Conservation (phyloP, 2,329 filamentous ascomycete genomes). For the Cadophora sp. region DNA sequence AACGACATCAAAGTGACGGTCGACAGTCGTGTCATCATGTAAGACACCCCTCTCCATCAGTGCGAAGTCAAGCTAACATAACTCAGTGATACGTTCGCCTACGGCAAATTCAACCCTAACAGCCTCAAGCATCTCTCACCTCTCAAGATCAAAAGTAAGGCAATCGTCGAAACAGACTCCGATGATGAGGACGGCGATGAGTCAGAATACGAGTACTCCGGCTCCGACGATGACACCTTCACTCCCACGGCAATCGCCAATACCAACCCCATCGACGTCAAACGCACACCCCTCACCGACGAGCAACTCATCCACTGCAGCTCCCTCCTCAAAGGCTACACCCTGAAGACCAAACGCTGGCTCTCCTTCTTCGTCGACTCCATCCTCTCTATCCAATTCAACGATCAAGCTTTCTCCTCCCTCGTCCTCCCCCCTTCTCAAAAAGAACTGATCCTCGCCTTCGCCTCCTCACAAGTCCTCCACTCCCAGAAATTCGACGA, state of each 20-base stretch:
- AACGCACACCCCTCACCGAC: constrained; percentile 44
- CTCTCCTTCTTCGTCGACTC: constrained; percentile 57
- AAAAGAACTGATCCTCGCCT: constrained; percentile 58
- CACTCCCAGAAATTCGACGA: constrained; percentile 54
- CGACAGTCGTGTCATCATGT: constrained; percentile 36
- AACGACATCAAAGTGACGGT: constrained; percentile 33
- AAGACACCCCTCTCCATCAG: not conserved
- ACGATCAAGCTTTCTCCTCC: constrained; percentile 54
- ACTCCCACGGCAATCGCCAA: not conserved
- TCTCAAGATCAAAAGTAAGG: constrained; percentile 30
- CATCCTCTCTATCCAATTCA: constrained; percentile 54
- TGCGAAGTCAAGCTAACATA: not conserved
- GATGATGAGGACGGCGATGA: constrained; percentile 15
- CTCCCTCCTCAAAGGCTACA: constrained; percentile 54
- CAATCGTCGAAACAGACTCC: constrained; percentile 3
- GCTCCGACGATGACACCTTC: constrained; percentile 16
- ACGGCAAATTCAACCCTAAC: constrained; percentile 40
- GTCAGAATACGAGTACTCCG: not conserved
- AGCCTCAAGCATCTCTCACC: constrained; percentile 25
- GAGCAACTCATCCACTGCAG: constrained; percentile 51
- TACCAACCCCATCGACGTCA: constrained; percentile 34
- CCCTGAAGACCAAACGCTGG: constrained; percentile 55
- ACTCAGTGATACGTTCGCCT: constrained; percentile 31
- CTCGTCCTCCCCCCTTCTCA: constrained; percentile 57
- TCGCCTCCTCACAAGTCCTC: constrained; percentile 56